These are phyloP conservation scores for Puccinia sorghi DNA, from an alignment of 1,284 basidiomycete genomes.

Conservation along the genomic window DNA sequence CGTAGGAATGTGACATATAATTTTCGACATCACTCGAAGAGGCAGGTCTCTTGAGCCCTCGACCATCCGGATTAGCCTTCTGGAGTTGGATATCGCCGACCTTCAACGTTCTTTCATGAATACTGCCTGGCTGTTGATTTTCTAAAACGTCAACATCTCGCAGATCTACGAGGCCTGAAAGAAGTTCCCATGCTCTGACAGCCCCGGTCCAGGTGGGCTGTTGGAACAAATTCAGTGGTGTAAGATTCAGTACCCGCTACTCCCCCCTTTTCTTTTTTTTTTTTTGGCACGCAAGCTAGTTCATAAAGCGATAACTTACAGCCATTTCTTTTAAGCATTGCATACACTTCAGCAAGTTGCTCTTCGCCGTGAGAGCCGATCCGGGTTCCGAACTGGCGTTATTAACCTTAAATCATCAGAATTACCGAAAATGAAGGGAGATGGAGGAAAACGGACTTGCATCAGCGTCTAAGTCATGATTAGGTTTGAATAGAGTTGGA, in stretches of 20 bases:
- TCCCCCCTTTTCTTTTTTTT: not conserved
- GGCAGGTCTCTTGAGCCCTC: conserved; percentile 14
- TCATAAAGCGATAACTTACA: conserved; percentile 56
- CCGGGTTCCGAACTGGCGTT: conserved; percentile 56
- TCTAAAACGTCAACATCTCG: conserved; percentile 18
- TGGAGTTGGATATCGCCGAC: not conserved
- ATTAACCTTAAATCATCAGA: conserved; percentile 52
- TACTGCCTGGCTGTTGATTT: not conserved
- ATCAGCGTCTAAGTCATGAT: not conserved
- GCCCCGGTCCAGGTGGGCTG: conserved; percentile 43
- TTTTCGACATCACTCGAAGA: conserved; percentile 9
- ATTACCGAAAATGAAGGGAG: not conserved
- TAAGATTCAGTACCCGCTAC: not conserved
- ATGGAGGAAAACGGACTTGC: not conserved
- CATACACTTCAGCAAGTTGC: conserved; percentile 70
- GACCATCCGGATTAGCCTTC: not conserved
- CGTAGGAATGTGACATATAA: not conserved
- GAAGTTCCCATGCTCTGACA: conserved; percentile 36
- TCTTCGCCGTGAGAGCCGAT: conserved; percentile 53
- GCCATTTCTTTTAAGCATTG: conserved; percentile 70
- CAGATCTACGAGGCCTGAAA: conserved; percentile 30
- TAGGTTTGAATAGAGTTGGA: not conserved
- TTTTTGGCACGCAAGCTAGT: not conserved
- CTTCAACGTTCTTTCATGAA: not conserved
- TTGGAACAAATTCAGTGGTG: not conserved